Base-by-base conservation (phyloP, 305 asterid species). In the Lippia alba region DNA sequence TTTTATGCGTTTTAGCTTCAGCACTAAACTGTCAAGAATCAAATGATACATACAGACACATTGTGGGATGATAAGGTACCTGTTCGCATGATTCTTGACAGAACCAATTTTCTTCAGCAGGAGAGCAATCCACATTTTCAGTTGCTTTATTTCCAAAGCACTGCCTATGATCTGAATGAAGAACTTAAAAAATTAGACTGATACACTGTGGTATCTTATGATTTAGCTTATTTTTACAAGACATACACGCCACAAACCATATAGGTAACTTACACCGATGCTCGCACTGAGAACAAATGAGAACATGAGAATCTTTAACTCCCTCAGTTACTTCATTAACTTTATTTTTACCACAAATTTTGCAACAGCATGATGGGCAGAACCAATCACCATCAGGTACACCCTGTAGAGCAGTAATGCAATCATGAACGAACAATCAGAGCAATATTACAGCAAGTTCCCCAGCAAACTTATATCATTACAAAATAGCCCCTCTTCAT, bases 341-440 rank as follows among this genome's bases (percentile, higher is more conserved):
- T 56, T 78, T 61, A 33, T 75, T 75, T 67, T 65, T 61, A 67
- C 79, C 82, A 85, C 98, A 95, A 76, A 85, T 79, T 76, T 82
- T 77, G 75, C 99, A 95, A 77, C 92, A 85, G 83, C 98, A 95
- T 10, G 92, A 81, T 2, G 90, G 93, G 80, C 99, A 95, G 83
- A 90, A 87, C 97, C 98, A 95, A 64, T 89, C 90, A 59, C 98
- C 98, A 30, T 84, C 87, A 8, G 97, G 98, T 36, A 90, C 78
- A 54, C 79, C 91, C 99, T 95, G 86, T 53, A 70, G 45, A 79
- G 75, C 74, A 57, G 63, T 50, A 74, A 68, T 56, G 78, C 15
- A 66, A 71, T 63, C 61, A 61, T 39, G 10, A 44, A 44, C 10
- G 12, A 44, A 44, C 12, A 10, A 44, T 36, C 41, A 44, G 14